Base-by-base conservation (phyloP, 2,329 filamentous ascomycete genomes). In the Talaromyces sp. region DNA sequence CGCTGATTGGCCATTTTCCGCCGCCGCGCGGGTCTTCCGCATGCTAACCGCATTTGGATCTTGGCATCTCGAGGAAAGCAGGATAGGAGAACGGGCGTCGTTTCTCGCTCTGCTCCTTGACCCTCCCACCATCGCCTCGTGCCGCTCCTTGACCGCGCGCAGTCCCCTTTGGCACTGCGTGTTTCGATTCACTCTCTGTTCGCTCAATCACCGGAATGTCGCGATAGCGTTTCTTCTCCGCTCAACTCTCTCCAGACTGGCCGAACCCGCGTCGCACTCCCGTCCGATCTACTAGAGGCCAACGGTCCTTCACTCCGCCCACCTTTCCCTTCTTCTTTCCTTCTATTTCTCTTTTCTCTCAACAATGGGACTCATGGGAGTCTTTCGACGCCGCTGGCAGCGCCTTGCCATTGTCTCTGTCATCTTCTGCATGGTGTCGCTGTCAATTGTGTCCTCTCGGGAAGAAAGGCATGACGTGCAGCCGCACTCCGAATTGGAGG, bases 321-420 rank as follows among this genome's bases (percentile, higher is more conserved):
- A 22, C 36, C 17, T 47, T 47, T 25, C 13, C 33, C 33, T 47
- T 47, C n/a, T 25, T 47, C 44, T 25, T 19, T 25, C 10, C 19
- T 47, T 47, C 9, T 10, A 19, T 1, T 28, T 32, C 27, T 32
- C 5, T 30, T 30, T 28, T 4, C 17, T 17, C 17, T 25, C 7
- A 55, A 51, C 55, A 39, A 62, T 59, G 56, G 60, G 60, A 9
- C 49, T 60, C 36, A 39, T 47, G 25, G 33, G 53, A 17, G 25
- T 47, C 17, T 60, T 60, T 32, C 55, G 62, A 55, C 62, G 60
- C 58, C 62, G 62, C 49, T 64, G 62, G 62, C 62, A 64, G 55
- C 62, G 62, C 51, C 60, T 64, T 36, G 59, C 60, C 28, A 28
- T 62, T 54, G 62, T 53, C 33, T 62, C 62, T 6, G 30, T 57